A percentile compares a stretch with the other conserved stretches of the same genome.
phyloP scores from a whole-genome alignment of 495 filamentous ascomycete genomes.

The Neurospora discreta region DNA sequence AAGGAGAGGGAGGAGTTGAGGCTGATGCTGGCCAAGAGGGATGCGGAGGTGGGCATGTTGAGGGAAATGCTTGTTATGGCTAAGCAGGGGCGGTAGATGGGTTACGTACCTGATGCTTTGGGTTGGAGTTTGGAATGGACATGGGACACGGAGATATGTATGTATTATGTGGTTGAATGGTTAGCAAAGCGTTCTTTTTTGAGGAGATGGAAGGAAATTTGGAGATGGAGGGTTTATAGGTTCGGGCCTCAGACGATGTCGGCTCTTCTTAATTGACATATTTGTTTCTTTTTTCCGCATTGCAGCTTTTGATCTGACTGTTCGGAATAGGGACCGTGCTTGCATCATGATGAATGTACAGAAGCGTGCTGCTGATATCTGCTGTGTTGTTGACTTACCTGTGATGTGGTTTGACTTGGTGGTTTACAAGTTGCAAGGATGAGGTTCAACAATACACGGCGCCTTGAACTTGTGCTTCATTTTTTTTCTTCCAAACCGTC shows the following conservation, averaged over 20 bases:
- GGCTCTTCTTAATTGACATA: conserved; percentile 18
- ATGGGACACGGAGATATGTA: no score
- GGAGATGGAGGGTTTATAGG: neutral
- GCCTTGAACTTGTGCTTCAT: neutral
- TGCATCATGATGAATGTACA: conserved; percentile 21
- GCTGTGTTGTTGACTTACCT: neutral
- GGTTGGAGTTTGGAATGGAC: no score
- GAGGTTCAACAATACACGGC: neutral
- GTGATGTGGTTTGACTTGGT: no score
- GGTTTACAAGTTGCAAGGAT: neutral
- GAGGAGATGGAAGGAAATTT: no score
- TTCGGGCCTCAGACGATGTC: conserved; percentile 33
- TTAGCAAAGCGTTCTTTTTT: neutral
- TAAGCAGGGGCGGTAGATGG: conserved; percentile 7
- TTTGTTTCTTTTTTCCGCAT: conserved; percentile 14
- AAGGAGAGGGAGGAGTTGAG: conserved; percentile 55
- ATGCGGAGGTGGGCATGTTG: conserved; percentile 45
- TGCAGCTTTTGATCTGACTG: neutral
- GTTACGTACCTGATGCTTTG: no score
- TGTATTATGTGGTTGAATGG: no score
- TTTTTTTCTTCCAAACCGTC: neutral
- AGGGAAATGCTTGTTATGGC: conserved; percentile 32
- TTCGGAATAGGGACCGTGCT: conserved; percentile 26
- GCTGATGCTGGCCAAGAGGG: conserved; percentile 48
- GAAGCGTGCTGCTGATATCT: neutral